Evolutionary conservation across 1,284 basidiomycete species (phyloP).

Genomic region (Austroboletus novae-zelandiae): DNA sequence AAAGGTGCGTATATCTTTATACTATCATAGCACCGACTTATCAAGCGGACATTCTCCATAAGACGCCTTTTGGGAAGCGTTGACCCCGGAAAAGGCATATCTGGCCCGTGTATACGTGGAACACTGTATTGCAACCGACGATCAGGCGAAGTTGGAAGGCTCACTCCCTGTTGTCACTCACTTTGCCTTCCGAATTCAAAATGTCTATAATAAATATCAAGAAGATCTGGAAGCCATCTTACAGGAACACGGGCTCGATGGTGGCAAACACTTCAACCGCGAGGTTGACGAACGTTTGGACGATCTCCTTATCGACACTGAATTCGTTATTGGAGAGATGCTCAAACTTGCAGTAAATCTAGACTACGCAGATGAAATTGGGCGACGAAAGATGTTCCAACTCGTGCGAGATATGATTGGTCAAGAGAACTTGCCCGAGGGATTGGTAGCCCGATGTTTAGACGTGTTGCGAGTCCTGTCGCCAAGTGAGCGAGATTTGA

Average conservation of each 20-base stretch:
- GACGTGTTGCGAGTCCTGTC: slow-evolving; percentile 87
- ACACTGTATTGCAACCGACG: slow-evolving; percentile 66
- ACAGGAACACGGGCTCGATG: slow-evolving; percentile 40
- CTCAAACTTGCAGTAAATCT: slow-evolving; percentile 79
- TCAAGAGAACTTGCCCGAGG: slow-evolving; percentile 76
- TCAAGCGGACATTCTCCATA: neutral
- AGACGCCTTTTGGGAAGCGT: slow-evolving; percentile 75
- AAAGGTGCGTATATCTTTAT: slow-evolving; percentile 49
- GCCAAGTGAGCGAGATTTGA: slow-evolving; percentile 85
- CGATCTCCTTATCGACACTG: slow-evolving; percentile 32
- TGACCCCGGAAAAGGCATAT: slow-evolving; percentile 83
- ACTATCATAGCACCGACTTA: neutral
- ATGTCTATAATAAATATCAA: slow-evolving; percentile 72
- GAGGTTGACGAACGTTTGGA: slow-evolving; percentile 60
- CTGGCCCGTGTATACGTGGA: slow-evolving; percentile 85
- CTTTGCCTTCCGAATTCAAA: slow-evolving; percentile 84
- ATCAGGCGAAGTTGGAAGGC: slow-evolving; percentile 69
- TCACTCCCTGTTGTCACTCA: slow-evolving; percentile 87
- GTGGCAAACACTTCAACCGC: slow-evolving; percentile 29
- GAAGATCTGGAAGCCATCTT: slow-evolving; percentile 48
- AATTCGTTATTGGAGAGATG: slow-evolving; percentile 82
- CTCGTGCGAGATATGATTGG: slow-evolving; percentile 87
- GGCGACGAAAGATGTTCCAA: slow-evolving; percentile 87
- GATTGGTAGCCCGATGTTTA: slow-evolving; percentile 77
- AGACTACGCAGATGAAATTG: slow-evolving; percentile 95